These are phyloP conservation scores for Xylariaceae sp. DNA, from an alignment of 2,329 filamentous ascomycete species.

Conservation along the genomic window DNA sequence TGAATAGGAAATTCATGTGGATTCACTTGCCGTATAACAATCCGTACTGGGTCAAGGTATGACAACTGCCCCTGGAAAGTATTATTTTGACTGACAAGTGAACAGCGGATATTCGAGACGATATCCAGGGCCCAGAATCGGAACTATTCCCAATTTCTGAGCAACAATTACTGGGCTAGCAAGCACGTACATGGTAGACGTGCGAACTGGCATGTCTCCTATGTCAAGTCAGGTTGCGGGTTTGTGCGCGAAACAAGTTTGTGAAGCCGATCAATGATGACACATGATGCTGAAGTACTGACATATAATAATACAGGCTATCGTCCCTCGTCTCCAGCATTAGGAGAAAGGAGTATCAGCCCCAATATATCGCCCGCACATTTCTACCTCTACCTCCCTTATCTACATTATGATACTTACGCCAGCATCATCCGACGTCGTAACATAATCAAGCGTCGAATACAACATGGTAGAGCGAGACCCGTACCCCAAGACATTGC, in stretches of 20 bases:
- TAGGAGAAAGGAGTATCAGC: slow-evolving; percentile 27
- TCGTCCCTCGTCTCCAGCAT: slow-evolving; percentile 28
- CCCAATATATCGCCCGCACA: slow-evolving; percentile 30
- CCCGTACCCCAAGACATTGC: slow-evolving; percentile 52
- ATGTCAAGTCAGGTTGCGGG: slow-evolving; percentile 44
- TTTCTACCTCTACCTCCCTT: slow-evolving; percentile 51
- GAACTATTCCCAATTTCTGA: slow-evolving; percentile 39
- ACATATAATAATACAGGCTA: slow-evolving; percentile 30
- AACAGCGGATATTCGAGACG: slow-evolving; percentile 35
- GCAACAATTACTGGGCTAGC: slow-evolving; percentile 44
- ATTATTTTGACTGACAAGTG: slow-evolving; percentile 23
- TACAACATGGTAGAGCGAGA: slow-evolving; percentile 48
- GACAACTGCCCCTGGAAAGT: slow-evolving; percentile 16
- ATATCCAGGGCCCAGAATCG: slow-evolving; percentile 42
- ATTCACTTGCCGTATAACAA: slow-evolving; percentile 54
- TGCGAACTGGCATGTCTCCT: slow-evolving; percentile 46
- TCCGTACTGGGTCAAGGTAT: slow-evolving; percentile 53
- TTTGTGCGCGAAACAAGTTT: slow-evolving; percentile 37
- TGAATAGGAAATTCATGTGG: slow-evolving; percentile 50
- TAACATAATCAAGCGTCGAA: slow-evolving; percentile 47
- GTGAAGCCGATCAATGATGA: slow-evolving; percentile 13
- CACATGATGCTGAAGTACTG: background rate
- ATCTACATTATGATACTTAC: slow-evolving; percentile 62
- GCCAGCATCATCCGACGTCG: slow-evolving; percentile 51
- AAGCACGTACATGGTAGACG: slow-evolving; percentile 46